A percentile compares a stretch with the other conserved stretches of the same genome.
phyloP scores from a whole-genome alignment of 202 grass and related monocot genomes.

The Carex arenaria region DNA sequence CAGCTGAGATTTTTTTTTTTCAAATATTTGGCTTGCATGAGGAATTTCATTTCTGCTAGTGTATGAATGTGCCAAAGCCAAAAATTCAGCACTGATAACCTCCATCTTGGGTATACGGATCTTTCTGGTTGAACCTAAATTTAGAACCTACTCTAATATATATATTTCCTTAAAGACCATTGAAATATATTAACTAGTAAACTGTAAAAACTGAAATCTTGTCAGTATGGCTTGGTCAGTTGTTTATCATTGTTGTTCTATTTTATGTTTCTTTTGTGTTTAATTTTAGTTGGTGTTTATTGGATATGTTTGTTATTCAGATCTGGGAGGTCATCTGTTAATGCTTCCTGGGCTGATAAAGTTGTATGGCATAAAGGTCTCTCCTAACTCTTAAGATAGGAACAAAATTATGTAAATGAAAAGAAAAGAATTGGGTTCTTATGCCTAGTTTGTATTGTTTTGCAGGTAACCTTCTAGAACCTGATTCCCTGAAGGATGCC shows the following conservation, averaged over 20 bases:
- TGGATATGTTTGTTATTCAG: conserved; percentile 40
- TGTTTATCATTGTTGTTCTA: background rate
- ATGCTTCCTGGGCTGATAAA: conserved; percentile 76
- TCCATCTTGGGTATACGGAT: background rate
- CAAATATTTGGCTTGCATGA: background rate
- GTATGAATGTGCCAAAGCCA: background rate
- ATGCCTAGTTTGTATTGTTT: conserved; percentile 22
- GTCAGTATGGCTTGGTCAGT: background rate
- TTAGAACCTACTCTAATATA: background rate
- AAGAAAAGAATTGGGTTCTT: conserved; percentile 24
- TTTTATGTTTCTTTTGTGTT: background rate
- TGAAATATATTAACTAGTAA: background rate
- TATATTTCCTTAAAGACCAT: background rate
- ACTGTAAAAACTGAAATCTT: background rate
- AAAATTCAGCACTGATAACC: background rate
- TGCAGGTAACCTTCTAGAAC: conserved; percentile 74
- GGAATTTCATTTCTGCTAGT: background rate
- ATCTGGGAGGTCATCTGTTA: conserved; percentile 82
- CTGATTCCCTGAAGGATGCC: conserved; percentile 62
- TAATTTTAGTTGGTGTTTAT: background rate
- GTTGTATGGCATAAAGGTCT: conserved; percentile 89
- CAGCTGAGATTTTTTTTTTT: background rate
- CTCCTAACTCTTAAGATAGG: background rate
- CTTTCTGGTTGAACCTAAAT: background rate
- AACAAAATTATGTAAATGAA: conserved; percentile 27